phyloP scores from a whole-genome alignment of 1,284 basidiomycete species.

The Exobasidium cylindrosporum region DNA sequence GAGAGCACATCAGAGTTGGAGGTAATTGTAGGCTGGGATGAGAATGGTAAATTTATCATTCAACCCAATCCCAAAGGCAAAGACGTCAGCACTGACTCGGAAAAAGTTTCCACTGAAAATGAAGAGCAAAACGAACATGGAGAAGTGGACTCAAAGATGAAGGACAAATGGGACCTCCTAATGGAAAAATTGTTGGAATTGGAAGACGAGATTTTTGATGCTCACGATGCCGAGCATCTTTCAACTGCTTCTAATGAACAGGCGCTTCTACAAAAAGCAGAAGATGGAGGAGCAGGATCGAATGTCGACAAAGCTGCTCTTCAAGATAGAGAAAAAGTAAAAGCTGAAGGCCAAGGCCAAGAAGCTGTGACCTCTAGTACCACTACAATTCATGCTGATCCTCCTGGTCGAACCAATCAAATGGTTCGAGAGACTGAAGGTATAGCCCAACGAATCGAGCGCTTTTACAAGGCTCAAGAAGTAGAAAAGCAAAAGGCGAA shows the following conservation, averaged over 20 bases:
- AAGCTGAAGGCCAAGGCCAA: neutral
- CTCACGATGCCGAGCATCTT: neutral
- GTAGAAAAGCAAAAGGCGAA: neutral
- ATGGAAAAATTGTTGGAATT: neutral
- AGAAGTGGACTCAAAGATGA: neutral
- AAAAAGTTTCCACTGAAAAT: neutral
- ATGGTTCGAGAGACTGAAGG: constrained; percentile 10
- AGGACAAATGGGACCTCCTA: neutral
- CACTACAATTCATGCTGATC: neutral
- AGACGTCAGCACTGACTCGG: neutral
- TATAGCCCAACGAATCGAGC: constrained; percentile 6
- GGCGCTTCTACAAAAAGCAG: neutral
- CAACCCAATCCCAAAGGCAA: neutral
- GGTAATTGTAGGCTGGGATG: constrained; percentile 7
- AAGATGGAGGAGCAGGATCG: neutral
- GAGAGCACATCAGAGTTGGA: neutral
- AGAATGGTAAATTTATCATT: constrained; percentile 5
- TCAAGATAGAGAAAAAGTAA: neutral
- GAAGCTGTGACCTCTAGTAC: neutral
- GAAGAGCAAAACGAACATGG: neutral
- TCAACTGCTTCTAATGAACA: neutral
- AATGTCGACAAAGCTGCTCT: neutral
- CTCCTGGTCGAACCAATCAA: neutral
- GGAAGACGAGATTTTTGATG: constrained; percentile 6
- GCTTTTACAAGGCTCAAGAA: constrained; percentile 8